Evolutionary conservation across 192 early-diverging fungal species (phyloP).

Genomic region (Umbelopsis ramanniana): DNA sequence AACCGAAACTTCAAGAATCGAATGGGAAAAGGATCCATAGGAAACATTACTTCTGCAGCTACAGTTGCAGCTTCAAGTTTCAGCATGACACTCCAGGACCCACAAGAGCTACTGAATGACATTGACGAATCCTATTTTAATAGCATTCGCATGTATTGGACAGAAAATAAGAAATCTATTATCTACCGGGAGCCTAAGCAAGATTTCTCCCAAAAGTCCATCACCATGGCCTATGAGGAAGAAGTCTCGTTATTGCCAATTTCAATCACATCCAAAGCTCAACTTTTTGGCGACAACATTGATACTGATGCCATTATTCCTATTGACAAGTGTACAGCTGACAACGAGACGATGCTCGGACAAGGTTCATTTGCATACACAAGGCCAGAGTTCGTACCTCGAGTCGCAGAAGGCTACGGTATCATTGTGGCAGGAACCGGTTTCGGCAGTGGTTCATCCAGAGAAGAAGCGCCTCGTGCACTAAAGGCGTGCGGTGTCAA

Average conservation of each 20-base stretch:
- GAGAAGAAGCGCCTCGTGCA: slow-evolving; percentile 81
- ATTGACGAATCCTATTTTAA: slow-evolving; percentile 68
- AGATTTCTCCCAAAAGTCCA: background rate
- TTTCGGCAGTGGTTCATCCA: slow-evolving; percentile 78
- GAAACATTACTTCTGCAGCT: slow-evolving; percentile 77
- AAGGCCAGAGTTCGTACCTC: slow-evolving; percentile 74
- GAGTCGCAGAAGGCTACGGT: slow-evolving; percentile 63
- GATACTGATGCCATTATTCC: slow-evolving; percentile 80
- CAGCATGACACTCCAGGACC: slow-evolving; percentile 73
- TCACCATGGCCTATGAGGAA: background rate
- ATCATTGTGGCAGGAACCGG: slow-evolving; percentile 76
- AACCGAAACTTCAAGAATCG: slow-evolving; percentile 88
- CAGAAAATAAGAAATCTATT: background rate
- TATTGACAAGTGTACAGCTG: slow-evolving; percentile 49
- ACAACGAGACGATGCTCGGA: slow-evolving; percentile 71
- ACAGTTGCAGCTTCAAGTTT: slow-evolving; percentile 82
- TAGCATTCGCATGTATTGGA: slow-evolving; percentile 21
- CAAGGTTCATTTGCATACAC: slow-evolving; percentile 74
- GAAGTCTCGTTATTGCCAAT: slow-evolving; percentile 42
- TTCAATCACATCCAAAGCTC: slow-evolving; percentile 67
- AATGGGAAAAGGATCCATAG: slow-evolving; percentile 83
- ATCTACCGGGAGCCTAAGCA: slow-evolving; percentile 22
- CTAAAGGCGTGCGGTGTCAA: slow-evolving; percentile 70
- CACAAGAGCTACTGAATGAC: slow-evolving; percentile 65
- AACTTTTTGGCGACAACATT: slow-evolving; percentile 76